A percentile compares a stretch with the other conserved stretches of the same genome.
Conservation (phyloP, 306 rosid genomes). For the Acacia crassicarpa region DNA sequence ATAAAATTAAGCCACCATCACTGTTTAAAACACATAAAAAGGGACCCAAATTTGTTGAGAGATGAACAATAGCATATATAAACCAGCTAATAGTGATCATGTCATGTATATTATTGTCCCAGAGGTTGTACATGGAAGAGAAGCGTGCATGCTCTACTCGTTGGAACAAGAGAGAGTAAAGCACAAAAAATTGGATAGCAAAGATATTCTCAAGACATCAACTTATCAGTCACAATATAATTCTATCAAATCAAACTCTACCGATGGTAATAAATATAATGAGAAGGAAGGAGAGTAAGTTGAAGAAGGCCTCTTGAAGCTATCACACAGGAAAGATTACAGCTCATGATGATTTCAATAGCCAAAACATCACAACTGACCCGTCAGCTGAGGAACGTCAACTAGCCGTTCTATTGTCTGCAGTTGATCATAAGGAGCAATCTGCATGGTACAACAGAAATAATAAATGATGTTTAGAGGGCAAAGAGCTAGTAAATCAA, state of each 20-base stretch:
- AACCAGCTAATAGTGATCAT: neutral
- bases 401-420: slow-evolving; percentile 88
- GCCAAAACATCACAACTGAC: slow-evolving; percentile 44
- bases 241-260: slow-evolving; percentile 20
- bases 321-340: slow-evolving; percentile 4
- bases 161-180: slow-evolving; percentile 12
- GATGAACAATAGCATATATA: neutral
- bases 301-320: slow-evolving; percentile 26
- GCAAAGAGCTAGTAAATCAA: neutral
- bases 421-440: slow-evolving; percentile 92
- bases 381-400: slow-evolving; percentile 47
- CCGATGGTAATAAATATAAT: neutral
- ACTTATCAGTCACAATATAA: slow-evolving; percentile 19
- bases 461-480: neutral
- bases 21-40: no score
- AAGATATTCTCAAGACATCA: neutral
- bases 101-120: neutral
- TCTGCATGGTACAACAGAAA: slow-evolving; percentile 51
- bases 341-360: slow-evolving; percentile 25
- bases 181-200: slow-evolving; percentile 1
- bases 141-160: slow-evolving; percentile 15
- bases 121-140: neutral
- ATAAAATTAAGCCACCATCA: neutral
- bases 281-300: neutral
- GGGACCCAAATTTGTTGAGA: neutral